Percentiles rank a stretch among this genome's conserved stretches.
phyloP scores from a whole-genome alignment of 164 flowering plant species.

The Magnolia officinalis region DNA sequence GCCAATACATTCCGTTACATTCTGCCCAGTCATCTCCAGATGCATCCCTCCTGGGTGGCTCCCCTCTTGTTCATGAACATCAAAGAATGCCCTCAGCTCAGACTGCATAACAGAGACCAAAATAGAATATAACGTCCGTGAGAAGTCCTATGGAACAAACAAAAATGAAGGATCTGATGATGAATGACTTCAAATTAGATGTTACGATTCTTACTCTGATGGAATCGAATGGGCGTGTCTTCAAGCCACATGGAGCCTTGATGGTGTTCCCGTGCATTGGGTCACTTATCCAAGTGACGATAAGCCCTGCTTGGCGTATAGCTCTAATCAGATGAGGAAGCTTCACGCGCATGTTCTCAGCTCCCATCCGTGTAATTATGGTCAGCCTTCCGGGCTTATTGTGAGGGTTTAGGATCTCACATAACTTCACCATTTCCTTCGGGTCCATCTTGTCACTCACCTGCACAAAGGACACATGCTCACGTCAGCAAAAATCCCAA shows the following conservation, averaged over 20 bases:
- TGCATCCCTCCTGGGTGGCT: constrained; percentile 68
- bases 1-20: constrained; percentile 69
- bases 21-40: constrained; percentile 71
- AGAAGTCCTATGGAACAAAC: neutral
- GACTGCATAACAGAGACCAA: constrained; percentile 27
- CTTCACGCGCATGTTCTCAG: constrained; percentile 52
- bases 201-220: constrained; percentile 36
- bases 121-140: neutral
- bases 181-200: neutral
- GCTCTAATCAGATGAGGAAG: constrained; percentile 52
- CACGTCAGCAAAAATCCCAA: neutral
- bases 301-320: constrained; percentile 46
- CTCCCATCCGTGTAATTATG: constrained; percentile 51
- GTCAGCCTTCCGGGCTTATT: constrained; percentile 53
- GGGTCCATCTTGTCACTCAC: constrained; percentile 60
- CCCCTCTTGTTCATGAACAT: constrained; percentile 72
- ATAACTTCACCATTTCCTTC: constrained; percentile 42
- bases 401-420: constrained; percentile 46
- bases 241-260: constrained; percentile 63
- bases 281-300: constrained; percentile 62
- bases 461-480: constrained; percentile 17
- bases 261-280: constrained; percentile 58
- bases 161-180: neutral
- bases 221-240: constrained; percentile 61
- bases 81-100: constrained; percentile 66